Base-by-base conservation (phyloP, 2,329 filamentous ascomycete species). In the Metarhizium sp. region DNA sequence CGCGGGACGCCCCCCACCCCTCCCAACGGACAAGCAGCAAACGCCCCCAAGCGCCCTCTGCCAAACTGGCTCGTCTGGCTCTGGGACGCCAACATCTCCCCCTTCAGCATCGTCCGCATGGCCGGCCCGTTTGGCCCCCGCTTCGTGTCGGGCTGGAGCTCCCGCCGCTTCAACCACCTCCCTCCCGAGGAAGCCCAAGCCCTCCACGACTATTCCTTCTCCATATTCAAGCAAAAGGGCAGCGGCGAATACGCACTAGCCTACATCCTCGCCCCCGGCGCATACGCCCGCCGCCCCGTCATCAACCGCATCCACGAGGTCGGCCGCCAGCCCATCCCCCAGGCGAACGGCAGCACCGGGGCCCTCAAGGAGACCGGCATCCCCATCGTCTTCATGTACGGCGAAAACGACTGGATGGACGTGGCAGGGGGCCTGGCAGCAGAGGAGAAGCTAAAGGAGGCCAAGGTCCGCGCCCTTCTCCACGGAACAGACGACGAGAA, bases 341-440 rank as follows among this genome's bases (percentile, higher is more conserved):
- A 64, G 3, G 56, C 66, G 6, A 61, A 66, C 7, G 63, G 63
- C 29, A 59, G 57, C 7, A 58, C 25, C 25, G 25, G 60, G 10
- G 56, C 62, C 16, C 55, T 20, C 45, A 71, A 67, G 55, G 80
- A 84, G 63, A 87, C 79, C 0, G 91, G 92, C 1, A 77, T 91
- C 51, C 92, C 94, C 0, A 77, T 97, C 36, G 81, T 97, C 8
- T 82, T 99, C 67, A 92, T 97, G 88, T 99, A 99, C 67, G 94
- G 94, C 59, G 92, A 97, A 64, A 86, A 94, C 66, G 94, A 99
- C 75, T 99, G 94, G 94, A 99, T 99, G 94, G 94, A 99, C 62
- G 85, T 94, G 8, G 84, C 84, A 0, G 94, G 92, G 32, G 94
- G 94, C 0, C 82, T 85, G 50, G 90, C 88, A 0, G 85, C 92